Evolutionary conservation across 257 asterid species (phyloP).

Genomic region (Avicennia marina): DNA sequence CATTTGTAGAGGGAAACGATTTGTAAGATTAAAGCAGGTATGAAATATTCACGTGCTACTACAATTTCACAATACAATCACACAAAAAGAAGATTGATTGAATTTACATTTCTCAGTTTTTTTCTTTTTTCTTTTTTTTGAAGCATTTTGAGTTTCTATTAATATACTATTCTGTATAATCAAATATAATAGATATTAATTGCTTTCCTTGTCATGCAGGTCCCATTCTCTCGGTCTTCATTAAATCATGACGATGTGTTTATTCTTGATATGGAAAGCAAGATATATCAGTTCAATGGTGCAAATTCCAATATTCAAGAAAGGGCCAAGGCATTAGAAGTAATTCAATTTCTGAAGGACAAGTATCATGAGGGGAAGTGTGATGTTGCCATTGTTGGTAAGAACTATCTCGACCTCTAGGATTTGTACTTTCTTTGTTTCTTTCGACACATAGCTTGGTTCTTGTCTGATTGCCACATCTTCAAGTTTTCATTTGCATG

Average conservation of each 20-base stretch:
- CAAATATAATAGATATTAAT: no score
- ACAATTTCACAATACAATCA: not conserved
- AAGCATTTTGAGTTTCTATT: no score
- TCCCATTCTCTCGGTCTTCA: slow-evolving; percentile 92
- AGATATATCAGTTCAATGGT: slow-evolving; percentile 96
- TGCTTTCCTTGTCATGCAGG: slow-evolving; percentile 50
- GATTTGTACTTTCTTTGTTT: not conserved
- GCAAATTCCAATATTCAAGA: slow-evolving; percentile 94
- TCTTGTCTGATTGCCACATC: not conserved
- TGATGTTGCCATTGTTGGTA: slow-evolving; percentile 97
- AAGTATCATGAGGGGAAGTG: slow-evolving; percentile 91
- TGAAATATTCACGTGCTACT: slow-evolving; percentile 10
- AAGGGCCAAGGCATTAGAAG: slow-evolving; percentile 95
- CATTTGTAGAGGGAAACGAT: slow-evolving; percentile 82
- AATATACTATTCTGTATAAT: not conserved
- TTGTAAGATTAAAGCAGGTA: slow-evolving; percentile 82
- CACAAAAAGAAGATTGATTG: not conserved
- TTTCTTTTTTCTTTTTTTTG: no score
- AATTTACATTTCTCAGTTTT: not conserved
- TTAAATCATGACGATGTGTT: slow-evolving; percentile 97
- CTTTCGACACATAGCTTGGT: not conserved
- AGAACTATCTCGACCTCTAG: not conserved
- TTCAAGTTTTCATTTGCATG: not conserved
- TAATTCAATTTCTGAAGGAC: slow-evolving; percentile 91
- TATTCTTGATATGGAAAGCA: slow-evolving; percentile 80